Conservation (phyloP, 257 asterid genomes). For the Phtheirospermum japonicum region DNA sequence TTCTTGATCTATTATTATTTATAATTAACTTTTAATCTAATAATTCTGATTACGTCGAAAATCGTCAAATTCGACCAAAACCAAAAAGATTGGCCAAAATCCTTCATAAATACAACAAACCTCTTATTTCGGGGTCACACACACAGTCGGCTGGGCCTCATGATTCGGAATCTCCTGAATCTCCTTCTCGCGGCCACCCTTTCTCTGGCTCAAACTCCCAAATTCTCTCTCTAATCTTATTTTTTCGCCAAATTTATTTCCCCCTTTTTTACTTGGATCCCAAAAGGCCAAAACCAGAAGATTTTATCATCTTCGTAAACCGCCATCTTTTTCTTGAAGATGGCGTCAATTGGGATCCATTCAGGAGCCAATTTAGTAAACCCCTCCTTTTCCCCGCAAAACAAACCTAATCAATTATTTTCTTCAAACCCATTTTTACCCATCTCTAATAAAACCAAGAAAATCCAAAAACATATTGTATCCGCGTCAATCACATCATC, state of each 20-base stretch:
- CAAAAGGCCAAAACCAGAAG: not conserved
- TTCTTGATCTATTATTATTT: too few relatives aligned
- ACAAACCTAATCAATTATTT: constrained; percentile 18
- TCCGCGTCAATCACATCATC: constrained; percentile 25
- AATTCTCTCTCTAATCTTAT: not conserved
- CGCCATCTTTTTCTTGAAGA: constrained; percentile 28
- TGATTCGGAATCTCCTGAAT: not conserved
- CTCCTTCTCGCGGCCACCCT: not conserved
- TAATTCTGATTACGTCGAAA: too few relatives aligned
- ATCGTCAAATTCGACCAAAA: too few relatives aligned
- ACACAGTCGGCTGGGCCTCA: not conserved
- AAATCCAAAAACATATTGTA: not conserved
- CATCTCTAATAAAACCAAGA: constrained; percentile 16
- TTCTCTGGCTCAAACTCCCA: not conserved
- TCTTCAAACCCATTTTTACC: constrained; percentile 17
- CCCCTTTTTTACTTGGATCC: not conserved
- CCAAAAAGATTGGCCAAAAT: too few relatives aligned
- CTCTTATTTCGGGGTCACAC: too few relatives aligned
- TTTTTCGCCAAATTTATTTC: not conserved
- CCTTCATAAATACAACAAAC: too few relatives aligned
- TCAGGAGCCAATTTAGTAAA: constrained; percentile 15
- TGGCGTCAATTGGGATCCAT: constrained; percentile 43
- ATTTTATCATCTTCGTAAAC: constrained; percentile 20
- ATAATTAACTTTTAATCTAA: too few relatives aligned
- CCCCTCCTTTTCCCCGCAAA: constrained; percentile 24